A percentile compares a stretch with the other conserved stretches of the same genome.
These are phyloP conservation scores for Umbelopsis isabellina DNA, from an alignment of 192 early-diverging fungal genomes.

Conservation along the genomic window DNA sequence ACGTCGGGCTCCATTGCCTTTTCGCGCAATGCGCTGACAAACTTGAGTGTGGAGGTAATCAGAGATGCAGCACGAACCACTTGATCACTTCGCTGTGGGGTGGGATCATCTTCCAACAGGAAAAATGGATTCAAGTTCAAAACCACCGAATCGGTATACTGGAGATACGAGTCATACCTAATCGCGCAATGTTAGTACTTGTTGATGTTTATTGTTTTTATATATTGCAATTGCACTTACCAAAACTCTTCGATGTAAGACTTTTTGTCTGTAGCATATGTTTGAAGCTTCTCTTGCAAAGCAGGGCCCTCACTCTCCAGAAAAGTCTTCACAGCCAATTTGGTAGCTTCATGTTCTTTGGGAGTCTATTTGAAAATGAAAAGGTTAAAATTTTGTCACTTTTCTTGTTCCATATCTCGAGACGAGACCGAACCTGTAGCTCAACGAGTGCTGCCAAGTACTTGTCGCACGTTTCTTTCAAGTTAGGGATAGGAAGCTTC, in stretches of 20 bases:
- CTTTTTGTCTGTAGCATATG: conserved; percentile 51
- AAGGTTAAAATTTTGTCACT: conserved; percentile 54
- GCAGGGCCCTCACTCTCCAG: conserved; percentile 50
- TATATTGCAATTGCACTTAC: conserved; percentile 19
- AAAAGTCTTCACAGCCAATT: conserved; percentile 41
- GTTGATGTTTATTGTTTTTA: conserved; percentile 12
- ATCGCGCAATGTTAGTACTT: background rate
- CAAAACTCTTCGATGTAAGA: conserved; percentile 58
- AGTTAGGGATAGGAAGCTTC: conserved; percentile 59
- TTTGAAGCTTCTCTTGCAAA: conserved; percentile 59
- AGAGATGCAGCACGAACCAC: conserved; percentile 76
- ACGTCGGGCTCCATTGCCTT: conserved; percentile 64
- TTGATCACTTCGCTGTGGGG: conserved; percentile 60
- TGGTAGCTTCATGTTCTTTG: conserved; percentile 48
- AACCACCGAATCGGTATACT: conserved; percentile 45
- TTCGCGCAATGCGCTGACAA: conserved; percentile 65
- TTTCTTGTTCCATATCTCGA: conserved; percentile 47
- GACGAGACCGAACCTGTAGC: conserved; percentile 53
- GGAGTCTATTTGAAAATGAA: conserved; percentile 43
- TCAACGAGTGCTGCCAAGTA: conserved; percentile 57
- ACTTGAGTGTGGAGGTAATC: conserved; percentile 65
- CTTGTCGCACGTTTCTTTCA: conserved; percentile 50
- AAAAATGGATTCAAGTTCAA: conserved; percentile 56
- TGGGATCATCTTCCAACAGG: conserved; percentile 53
- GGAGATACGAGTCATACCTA: conserved; percentile 50